Evolutionary conservation across 2,329 filamentous ascomycete genomes (phyloP), one percentile per base, ranked within the genome.

Genomic region (Xylaria sp.): DNA sequence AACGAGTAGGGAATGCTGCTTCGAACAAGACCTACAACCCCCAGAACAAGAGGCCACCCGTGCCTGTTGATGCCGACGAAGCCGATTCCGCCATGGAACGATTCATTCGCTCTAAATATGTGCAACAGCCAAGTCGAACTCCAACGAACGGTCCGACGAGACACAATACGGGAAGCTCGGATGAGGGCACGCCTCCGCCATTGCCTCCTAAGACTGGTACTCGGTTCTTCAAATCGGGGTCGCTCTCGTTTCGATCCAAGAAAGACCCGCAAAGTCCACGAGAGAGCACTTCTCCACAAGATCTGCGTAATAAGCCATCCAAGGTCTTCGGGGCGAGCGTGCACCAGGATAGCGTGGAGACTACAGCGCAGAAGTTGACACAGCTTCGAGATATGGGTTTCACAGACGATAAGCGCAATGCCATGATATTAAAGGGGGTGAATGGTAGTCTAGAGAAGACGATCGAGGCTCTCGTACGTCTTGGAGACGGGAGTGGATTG

Each of bases 41-140:
- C 32, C 88, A 92, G 74, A 94, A 93, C 80, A 88, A 92, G 74
- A 92, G 90, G 75, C 90, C 96, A 1, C 89, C 95, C 4, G 90
- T 98, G 17, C 94, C 96, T 0, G 86, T 97, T 74, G 96, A 98
- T 77, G 89, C 89, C 47, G 96, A 99, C 81, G 94, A 98, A 82
- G 92, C 92, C 57, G 95, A 99, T 78, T 92, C 93, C 11, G 93
- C 92, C 32, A 96, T 99, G 92, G 96, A 99, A 81, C 89, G 93
- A 69, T 98, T 95, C 80, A 97, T 99, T 73, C 87, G 95, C 69
- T 91, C 95, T 77, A 99, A 99, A 81, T 99, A 99, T 81, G 90
- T 94, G 78, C 90, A 90, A 74, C 82, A 67, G n/a, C 55, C 72
- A 47, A 82, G 57, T 32, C 63, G 71, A 61, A 82, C 67, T 75